phyloP scores from a whole-genome alignment of 1,284 basidiomycete species.

The Prillingera fragicola region DNA sequence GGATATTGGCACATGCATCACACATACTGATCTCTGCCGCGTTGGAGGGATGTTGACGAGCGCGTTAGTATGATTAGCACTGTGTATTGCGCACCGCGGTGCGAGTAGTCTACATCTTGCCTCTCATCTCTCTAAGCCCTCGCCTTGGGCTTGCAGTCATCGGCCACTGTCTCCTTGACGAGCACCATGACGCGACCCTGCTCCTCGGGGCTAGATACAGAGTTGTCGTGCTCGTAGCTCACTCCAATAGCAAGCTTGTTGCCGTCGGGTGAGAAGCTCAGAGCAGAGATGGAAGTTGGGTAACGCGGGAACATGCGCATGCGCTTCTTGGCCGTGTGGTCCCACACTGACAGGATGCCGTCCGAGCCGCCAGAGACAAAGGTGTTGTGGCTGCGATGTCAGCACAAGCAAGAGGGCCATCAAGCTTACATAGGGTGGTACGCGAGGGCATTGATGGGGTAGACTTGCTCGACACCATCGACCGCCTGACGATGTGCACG shows the following conservation, averaged over 20 bases:
- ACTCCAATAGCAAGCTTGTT: conserved; percentile 72
- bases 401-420: conserved; percentile 1
- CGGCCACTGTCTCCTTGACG: conserved; percentile 48
- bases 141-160: conserved; percentile 43
- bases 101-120: too few species aligned
- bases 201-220: conserved; percentile 47
- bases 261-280: conserved; percentile 79
- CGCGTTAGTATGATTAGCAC: too few species aligned
- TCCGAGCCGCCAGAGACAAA: conserved; percentile 94
- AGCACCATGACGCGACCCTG: conserved; percentile 37
- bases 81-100: too few species aligned
- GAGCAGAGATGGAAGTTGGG: conserved; percentile 61
- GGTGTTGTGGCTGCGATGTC: conserved; percentile 67
- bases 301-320: conserved; percentile 82
- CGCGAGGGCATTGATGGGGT: conserved; percentile 89
- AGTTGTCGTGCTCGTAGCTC: conserved; percentile 83
- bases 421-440: conserved; percentile 76
- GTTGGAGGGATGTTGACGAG: too few species aligned
- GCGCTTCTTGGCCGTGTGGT: conserved; percentile 92
- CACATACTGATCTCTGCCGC: too few species aligned
- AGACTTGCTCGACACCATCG: conserved; percentile 93
- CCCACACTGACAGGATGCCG: conserved; percentile 88
- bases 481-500: conserved; percentile 91
- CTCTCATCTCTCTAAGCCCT: too few species aligned
- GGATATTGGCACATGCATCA: too few species aligned